phyloP scores from a whole-genome alignment of 2,329 filamentous ascomycete genomes.

The Phialophora macrospora region DNA sequence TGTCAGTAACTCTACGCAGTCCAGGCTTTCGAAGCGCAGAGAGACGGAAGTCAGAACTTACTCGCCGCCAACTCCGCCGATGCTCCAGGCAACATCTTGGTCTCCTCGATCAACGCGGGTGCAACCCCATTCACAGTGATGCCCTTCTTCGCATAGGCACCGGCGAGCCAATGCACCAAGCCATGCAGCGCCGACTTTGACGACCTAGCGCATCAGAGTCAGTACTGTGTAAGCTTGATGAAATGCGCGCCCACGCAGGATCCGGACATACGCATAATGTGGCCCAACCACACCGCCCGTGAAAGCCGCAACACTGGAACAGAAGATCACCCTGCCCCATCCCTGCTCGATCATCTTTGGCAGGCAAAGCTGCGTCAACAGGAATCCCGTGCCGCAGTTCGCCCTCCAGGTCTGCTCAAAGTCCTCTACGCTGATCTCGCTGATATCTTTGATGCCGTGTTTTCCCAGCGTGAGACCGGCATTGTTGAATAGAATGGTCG shows the following conservation, averaged over 20 bases:
- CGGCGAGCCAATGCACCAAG: slow-evolving; percentile 54
- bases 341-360: slow-evolving; percentile 63
- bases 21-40: not conserved
- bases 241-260: slow-evolving; percentile 39
- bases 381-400: slow-evolving; percentile 66
- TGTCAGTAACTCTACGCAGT: slow-evolving; percentile 10
- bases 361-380: slow-evolving; percentile 64
- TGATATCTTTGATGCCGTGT: slow-evolving; percentile 51
- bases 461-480: slow-evolving; percentile 64
- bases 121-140: slow-evolving; percentile 57
- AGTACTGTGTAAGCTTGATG: slow-evolving; percentile 35
- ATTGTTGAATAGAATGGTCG: slow-evolving; percentile 55
- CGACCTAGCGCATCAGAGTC: slow-evolving; percentile 37
- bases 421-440: slow-evolving; percentile 66
- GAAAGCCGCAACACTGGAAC: slow-evolving; percentile 66
- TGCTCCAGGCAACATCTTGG: slow-evolving; percentile 51
- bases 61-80: slow-evolving; percentile 40
- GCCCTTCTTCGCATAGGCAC: slow-evolving; percentile 50
- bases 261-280: slow-evolving; percentile 44
- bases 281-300: slow-evolving; percentile 69
- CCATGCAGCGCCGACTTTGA: slow-evolving; percentile 54
- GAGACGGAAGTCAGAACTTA: slow-evolving; percentile 5
- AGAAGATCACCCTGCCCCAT: slow-evolving; percentile 69
- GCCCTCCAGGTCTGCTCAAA: slow-evolving; percentile 67
- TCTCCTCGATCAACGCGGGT: slow-evolving; percentile 54